Evolutionary conservation across 2,329 filamentous ascomycete species (phyloP).

Genomic region (Gnomoniopsis smithogilvyi): DNA sequence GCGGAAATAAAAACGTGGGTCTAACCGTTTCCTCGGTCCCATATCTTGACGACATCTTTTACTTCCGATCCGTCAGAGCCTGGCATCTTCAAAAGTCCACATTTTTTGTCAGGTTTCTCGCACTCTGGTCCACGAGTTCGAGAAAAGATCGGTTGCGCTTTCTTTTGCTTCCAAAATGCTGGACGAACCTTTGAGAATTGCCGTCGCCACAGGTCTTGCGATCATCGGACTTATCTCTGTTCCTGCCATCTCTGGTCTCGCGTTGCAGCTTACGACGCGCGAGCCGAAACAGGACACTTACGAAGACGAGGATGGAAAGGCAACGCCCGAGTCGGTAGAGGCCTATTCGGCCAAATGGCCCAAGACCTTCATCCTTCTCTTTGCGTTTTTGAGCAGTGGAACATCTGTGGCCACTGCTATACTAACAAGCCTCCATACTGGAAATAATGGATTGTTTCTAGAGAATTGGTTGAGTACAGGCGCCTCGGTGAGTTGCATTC

Average conservation of each 20-base stretch:
- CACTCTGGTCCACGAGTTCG: no score
- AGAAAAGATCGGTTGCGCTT: neutral
- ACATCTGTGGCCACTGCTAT: conserved; percentile 56
- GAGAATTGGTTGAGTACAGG: conserved; percentile 59
- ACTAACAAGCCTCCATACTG: conserved; percentile 40
- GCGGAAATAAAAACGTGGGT: conserved; percentile 4
- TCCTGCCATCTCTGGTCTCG: conserved; percentile 27
- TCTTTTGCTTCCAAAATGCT: conserved; percentile 22
- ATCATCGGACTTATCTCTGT: conserved; percentile 28
- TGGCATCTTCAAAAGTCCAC: no score
- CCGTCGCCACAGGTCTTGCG: conserved; percentile 25
- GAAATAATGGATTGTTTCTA: conserved; percentile 38
- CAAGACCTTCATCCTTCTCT: conserved; percentile 51
- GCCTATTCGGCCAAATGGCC: conserved; percentile 60
- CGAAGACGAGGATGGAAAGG: conserved; percentile 66
- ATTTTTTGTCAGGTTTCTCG: no score
- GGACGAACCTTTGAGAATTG: conserved; percentile 25
- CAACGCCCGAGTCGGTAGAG: conserved; percentile 59
- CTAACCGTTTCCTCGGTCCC: conserved; percentile 32
- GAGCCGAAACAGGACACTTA: conserved; percentile 47
- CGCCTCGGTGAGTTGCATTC: conserved; percentile 56
- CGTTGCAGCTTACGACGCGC: conserved; percentile 24
- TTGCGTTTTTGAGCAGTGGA: conserved; percentile 51
- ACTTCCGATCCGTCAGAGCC: neutral
- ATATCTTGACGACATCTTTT: neutral